Conservation (phyloP, 345 rosid species). For the Acer negundo region DNA sequence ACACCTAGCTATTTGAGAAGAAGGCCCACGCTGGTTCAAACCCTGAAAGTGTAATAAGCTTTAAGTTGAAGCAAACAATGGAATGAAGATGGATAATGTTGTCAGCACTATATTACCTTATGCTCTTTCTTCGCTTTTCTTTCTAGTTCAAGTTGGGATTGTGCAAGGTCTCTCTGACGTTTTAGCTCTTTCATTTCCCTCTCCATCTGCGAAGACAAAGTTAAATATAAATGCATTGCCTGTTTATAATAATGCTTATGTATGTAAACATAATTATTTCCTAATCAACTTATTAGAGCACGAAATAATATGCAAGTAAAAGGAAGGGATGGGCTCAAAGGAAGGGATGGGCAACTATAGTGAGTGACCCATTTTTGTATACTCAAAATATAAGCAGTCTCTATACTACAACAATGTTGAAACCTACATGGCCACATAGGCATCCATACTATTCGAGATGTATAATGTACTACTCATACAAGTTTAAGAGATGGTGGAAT, state of each 20-base stretch:
- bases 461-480: background rate
- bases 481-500: background rate
- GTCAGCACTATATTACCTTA: constrained; percentile 50
- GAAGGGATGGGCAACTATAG: background rate
- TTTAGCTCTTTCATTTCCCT: constrained; percentile 88
- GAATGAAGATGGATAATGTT: constrained; percentile 4
- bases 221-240: background rate
- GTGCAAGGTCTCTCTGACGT: constrained; percentile 90
- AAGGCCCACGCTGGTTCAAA: constrained; percentile 55
- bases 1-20: constrained; percentile 68
- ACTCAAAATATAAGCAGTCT: background rate
- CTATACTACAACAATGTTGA: background rate
- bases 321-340: too few relatives aligned
- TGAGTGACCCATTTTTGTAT: background rate
- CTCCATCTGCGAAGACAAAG: constrained; percentile 60
- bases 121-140: constrained; percentile 66
- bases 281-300: background rate
- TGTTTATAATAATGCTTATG: too few relatives aligned
- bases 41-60: constrained; percentile 41
- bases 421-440: background rate
- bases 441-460: background rate
- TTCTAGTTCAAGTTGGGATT: constrained; percentile 76
- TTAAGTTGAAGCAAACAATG: constrained; percentile 13
- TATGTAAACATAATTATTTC: background rate
- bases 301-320: background rate